Evolutionary conservation across 2,329 filamentous ascomycete genomes (phyloP).

Genomic region (Diaporthe helianthi): DNA sequence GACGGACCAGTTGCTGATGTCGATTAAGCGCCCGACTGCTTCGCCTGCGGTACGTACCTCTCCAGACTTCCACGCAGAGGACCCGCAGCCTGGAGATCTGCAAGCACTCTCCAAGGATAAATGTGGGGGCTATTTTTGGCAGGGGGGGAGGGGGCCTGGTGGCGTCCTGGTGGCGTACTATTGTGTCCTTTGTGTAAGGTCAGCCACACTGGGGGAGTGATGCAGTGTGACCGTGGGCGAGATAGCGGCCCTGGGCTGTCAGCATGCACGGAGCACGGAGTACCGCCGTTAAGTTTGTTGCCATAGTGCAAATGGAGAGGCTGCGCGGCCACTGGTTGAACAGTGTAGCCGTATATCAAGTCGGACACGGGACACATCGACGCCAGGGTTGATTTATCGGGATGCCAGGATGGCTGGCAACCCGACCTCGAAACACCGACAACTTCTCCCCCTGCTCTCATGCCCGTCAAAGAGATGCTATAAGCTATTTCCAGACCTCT

Average conservation of each 20-base stretch:
- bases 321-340: not conserved
- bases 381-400: not conserved
- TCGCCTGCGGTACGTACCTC: slow-evolving; percentile 21
- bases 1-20: slow-evolving; percentile 25
- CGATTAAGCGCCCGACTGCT: slow-evolving; percentile 30
- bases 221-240: not conserved
- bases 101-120: slow-evolving; percentile 14
- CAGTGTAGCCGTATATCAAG: not conserved
- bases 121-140: slow-evolving; percentile 33
- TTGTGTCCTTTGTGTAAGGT: not conserved
- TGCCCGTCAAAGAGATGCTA: not conserved
- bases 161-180: not conserved
- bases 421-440: not conserved
- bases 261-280: not conserved
- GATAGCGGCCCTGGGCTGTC: not conserved
- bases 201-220: not conserved
- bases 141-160: not conserved
- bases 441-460: not conserved
- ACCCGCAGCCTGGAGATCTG: slow-evolving; percentile 6
- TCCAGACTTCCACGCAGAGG: not conserved
- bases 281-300: not conserved
- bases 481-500: slow-evolving; percentile 4
- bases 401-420: not conserved
- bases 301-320: not conserved
- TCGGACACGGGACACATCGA: not conserved